Base-by-base conservation (phyloP, 2,329 filamentous ascomycete genomes). In the Aspergillus latus region DNA sequence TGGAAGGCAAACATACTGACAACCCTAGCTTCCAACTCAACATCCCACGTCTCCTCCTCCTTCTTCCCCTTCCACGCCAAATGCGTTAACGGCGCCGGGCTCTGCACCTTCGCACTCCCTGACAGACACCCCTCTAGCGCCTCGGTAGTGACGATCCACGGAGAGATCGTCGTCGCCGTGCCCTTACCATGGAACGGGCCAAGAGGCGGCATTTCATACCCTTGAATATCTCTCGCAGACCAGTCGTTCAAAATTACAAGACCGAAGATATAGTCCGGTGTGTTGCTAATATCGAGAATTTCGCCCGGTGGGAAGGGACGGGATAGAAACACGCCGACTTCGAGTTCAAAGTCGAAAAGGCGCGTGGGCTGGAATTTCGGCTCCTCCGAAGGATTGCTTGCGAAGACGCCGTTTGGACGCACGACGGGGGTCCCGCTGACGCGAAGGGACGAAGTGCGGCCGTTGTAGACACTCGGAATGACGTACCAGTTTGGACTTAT, bases 201-300 rank as follows among this genome's bases (percentile, higher is more conserved):
- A 0, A 86, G 69, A 0, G 84, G 84, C 3, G 71, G 73, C 82
- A 85, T 85, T 61, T 86, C 84, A 26, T 83, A 73, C 0, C 69
- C 75, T 64, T 86, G 84, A 5, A 86, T 83, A 63, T 86, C 83
- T n/a, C 84, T 75, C 16, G 83, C 81, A 72, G 52, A 54, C 84
- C 84, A 86, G 60, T 86, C 84, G 58, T 86, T 86, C 5, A 86
- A 64, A 37, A 88, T 68, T 0, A 84, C 80, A n/a, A 85, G 73
- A 0, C 85, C 84, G 65, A 87, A 87, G 13, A 87, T 83, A 60
- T 87, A 82, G 0, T 83, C 76, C 13, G 73, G 70, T 0, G 77
- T 76, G 5, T 78, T 66, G 13, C 64, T 64, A n/a, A 78, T 75
- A 6, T 73, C 59, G 26, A 80, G 66, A 0, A 63, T 62, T 1